Evolutionary conservation across 2,329 filamentous ascomycete genomes (phyloP).

Genomic region (Stemphylium lycopersici): DNA sequence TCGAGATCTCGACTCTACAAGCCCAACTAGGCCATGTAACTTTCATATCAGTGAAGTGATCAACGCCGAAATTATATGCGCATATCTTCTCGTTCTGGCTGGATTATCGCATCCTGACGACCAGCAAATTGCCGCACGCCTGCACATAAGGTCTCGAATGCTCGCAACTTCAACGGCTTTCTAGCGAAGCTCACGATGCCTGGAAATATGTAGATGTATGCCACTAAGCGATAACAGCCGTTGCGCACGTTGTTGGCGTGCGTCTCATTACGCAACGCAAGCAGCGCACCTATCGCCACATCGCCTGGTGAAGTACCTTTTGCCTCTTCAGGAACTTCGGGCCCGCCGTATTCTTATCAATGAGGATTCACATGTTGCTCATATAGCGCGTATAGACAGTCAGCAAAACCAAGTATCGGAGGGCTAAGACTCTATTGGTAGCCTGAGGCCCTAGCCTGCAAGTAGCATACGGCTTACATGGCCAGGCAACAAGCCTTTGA

Average conservation of each 20-base stretch:
- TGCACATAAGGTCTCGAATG: too few relatives aligned
- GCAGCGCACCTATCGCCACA: too few relatives aligned
- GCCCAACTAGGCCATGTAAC: not conserved
- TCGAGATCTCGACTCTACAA: not conserved
- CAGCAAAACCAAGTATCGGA: not conserved
- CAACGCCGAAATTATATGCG: not conserved
- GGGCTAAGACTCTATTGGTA: not conserved
- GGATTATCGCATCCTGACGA: not conserved
- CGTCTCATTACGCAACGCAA: too few relatives aligned
- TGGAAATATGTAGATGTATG: too few relatives aligned
- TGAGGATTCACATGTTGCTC: not conserved
- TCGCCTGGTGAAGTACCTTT: too few relatives aligned
- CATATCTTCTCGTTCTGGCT: not conserved
- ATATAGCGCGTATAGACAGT: not conserved
- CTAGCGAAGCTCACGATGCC: too few relatives aligned
- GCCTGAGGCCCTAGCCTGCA: not conserved
- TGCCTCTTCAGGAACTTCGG: too few relatives aligned
- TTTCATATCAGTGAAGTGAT: not conserved
- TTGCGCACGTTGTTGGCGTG: too few relatives aligned
- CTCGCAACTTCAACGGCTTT: too few relatives aligned
- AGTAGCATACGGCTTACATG: conserved; percentile 9
- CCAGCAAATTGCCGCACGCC: not conserved
- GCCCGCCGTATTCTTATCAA: not conserved
- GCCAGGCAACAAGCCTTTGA: not conserved
- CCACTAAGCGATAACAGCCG: too few relatives aligned